A percentile compares a stretch with the other conserved stretches of the same genome.
Conservation (phyloP, 768 basidiomycete species). For the Boletus speciosus region DNA sequence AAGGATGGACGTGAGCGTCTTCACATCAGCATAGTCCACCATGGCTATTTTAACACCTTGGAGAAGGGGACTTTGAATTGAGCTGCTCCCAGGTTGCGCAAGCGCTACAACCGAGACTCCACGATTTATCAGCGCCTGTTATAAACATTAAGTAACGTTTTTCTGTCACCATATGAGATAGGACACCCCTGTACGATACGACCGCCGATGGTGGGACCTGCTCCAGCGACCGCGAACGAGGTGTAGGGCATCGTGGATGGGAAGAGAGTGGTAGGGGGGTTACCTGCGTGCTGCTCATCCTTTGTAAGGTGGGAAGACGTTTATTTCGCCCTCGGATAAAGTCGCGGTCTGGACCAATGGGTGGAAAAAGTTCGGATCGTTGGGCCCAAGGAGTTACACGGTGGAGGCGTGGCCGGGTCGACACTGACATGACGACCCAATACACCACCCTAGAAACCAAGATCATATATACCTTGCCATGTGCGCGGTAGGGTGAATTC, state of each 20-base stretch:
- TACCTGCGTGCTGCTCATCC: neutral
- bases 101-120: slow-evolving; percentile 27
- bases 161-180: neutral
- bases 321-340: slow-evolving; percentile 2
- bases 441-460: too few relatives aligned
- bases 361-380: neutral
- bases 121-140: slow-evolving; percentile 20
- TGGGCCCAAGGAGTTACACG: neutral
- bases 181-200: slow-evolving; percentile 29
- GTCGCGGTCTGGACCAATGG: neutral
- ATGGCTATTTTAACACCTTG: slow-evolving; percentile 24
- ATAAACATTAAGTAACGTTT: neutral
- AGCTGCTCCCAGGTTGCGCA: slow-evolving; percentile 20
- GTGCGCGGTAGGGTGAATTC: neutral
- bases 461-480: too few relatives aligned
- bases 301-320: slow-evolving; percentile 1
- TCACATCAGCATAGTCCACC: slow-evolving; percentile 29
- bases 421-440: neutral
- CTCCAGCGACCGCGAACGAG: slow-evolving; percentile 36
- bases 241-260: slow-evolving; percentile 25
- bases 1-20: slow-evolving; percentile 25
- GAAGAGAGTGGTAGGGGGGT: neutral
- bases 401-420: neutral
- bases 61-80: slow-evolving; percentile 18
- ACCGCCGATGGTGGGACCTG: slow-evolving; percentile 35